These are phyloP conservation scores for Alternaria alternata DNA, from an alignment of 2,329 filamentous ascomycete genomes.

Conservation along the genomic window DNA sequence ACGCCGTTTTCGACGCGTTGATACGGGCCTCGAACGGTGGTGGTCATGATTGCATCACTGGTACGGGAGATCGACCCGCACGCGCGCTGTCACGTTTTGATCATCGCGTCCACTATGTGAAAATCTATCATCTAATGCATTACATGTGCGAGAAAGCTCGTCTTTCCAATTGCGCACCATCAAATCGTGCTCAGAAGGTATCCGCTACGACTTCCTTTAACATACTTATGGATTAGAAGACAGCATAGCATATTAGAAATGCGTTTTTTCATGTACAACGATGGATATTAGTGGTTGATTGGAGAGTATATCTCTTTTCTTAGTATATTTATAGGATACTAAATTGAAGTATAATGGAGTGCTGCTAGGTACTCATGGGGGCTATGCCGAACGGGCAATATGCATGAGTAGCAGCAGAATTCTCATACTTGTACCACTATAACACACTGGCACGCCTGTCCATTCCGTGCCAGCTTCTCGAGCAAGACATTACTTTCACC, in stretches of 20 bases:
- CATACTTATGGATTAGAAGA: background rate
- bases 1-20: background rate
- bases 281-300: no score
- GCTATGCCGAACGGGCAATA: no score
- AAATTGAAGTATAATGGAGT: no score
- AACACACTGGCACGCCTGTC: background rate
- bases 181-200: background rate
- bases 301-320: no score
- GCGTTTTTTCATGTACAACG: no score
- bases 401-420: background rate
- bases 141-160: background rate
- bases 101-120: background rate
- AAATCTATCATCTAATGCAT: background rate
- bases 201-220: background rate
- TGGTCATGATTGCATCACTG: conserved; percentile 21
- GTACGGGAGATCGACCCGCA: conserved; percentile 5
- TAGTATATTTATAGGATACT: no score
- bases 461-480: background rate
- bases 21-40: background rate
- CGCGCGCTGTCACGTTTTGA: conserved; percentile 15
- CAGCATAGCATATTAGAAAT: background rate
- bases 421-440: background rate
- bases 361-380: no score
- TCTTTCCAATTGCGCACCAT: background rate
- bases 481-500: background rate